These are phyloP conservation scores for Parasarocladium wereldwijsianum DNA, from an alignment of 2,329 filamentous ascomycete species.

Conservation along the genomic window DNA sequence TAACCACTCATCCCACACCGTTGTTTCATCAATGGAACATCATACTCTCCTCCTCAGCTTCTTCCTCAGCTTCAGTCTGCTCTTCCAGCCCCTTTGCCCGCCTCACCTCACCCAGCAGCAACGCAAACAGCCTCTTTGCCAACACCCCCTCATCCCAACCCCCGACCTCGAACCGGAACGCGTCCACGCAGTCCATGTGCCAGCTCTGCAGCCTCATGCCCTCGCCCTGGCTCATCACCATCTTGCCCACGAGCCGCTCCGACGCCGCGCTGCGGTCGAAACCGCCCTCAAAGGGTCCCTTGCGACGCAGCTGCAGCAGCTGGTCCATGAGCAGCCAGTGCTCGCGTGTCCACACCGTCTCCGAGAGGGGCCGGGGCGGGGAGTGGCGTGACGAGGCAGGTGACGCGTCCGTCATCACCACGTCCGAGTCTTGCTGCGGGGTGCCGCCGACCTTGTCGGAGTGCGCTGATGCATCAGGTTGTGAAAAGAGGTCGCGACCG, in stretches of 20 bases:
- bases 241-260: constrained; percentile 26
- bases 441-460: constrained; percentile 17
- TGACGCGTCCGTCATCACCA: constrained; percentile 14
- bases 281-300: constrained; percentile 18
- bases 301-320: constrained; percentile 32
- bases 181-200: constrained; percentile 44
- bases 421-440: constrained; percentile 9
- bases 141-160: constrained; percentile 34
- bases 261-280: constrained; percentile 13
- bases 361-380: constrained; percentile 13
- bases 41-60: constrained; percentile 9
- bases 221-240: constrained; percentile 29
- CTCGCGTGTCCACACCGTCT: constrained; percentile 29
- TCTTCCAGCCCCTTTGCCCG: constrained; percentile 9
- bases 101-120: constrained; percentile 34
- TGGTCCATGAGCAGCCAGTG: constrained; percentile 41
- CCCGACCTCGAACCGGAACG: constrained; percentile 31
- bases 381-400: constrained; percentile 6
- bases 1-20: background rate
- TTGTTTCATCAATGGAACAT: constrained; percentile 16
- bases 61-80: no score
- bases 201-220: constrained; percentile 34
- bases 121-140: constrained; percentile 35
- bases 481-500: constrained; percentile 8
- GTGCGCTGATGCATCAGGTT: constrained; percentile 3